Evolutionary conservation across 495 filamentous ascomycete species (phyloP), one percentile per base, ranked within the genome.

Genomic region (Podospora australis): DNA sequence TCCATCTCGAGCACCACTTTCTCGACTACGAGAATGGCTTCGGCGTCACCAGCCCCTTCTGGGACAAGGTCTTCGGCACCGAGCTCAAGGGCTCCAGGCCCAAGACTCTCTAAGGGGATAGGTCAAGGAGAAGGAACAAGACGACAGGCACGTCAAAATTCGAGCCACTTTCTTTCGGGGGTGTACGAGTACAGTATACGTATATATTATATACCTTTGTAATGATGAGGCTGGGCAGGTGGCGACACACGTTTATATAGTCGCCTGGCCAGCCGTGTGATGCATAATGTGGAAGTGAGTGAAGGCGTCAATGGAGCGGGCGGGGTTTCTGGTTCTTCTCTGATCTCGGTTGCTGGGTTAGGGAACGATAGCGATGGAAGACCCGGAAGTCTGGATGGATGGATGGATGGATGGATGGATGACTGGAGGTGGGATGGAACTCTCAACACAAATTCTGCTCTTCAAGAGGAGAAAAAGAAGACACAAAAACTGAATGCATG

Each of bases 1-100:
- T 95, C 57, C 94, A 99, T 60, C 82, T 99, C 28, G 79, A 87
- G 60, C 94, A 99, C 64, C 94, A 99, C 70, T 99, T 94, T 62
- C 84, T 88, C 21, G 94, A 99, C 59, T 96, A 85, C 63, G 86
- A 96, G 66, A 89, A 94, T 50, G 94, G 94, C n/a, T 99, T 96
- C 53, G 94, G 94, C 19, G 92, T 99, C 22, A 96, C 92, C n/a
- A 95, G 87, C 70, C 80, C 83, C 30, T 94, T 99, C 78, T 99
- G 94, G 94, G 94, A 99, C 63, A 69, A 67, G 8, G 69, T 97
- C 1, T 99, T 99, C 60, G 86, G 87, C 40, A 99, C 94, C 14
- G 85, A 92, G 70, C 69, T 98, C 20, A 65, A 35, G n/a, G 34
- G 21, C 32, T 60, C 70, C 20, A 29, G 22, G 1, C 72, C 75